These are phyloP conservation scores for Vigna angularis DNA, from an alignment of 306 rosid species.

Conservation along the genomic window DNA sequence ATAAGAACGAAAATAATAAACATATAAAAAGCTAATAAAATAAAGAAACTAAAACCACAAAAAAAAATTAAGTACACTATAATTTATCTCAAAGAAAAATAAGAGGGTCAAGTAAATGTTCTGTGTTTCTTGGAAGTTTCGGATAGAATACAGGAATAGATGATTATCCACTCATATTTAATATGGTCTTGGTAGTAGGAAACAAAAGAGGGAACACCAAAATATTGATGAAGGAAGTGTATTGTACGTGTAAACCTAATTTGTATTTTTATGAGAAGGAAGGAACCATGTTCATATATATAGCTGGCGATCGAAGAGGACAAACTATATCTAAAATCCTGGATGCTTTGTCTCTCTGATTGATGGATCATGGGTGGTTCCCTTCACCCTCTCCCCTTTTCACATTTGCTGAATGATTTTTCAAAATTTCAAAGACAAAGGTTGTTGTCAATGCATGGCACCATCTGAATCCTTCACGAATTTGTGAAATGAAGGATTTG, in stretches of 20 bases:
- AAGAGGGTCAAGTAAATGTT: background rate
- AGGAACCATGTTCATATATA: conserved; percentile 2
- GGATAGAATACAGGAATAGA: background rate
- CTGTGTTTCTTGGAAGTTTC: background rate
- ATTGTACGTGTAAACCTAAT: background rate
- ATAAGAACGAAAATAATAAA: too few relatives aligned
- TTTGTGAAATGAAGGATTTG: background rate
- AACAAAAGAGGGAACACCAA: background rate
- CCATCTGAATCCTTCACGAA: background rate
- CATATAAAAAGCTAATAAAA: too few relatives aligned
- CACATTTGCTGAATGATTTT: background rate
- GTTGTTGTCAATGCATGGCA: background rate
- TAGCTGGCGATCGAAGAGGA: conserved; percentile 31
- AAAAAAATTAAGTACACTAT: too few relatives aligned
- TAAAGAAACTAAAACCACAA: too few relatives aligned
- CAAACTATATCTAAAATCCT: background rate
- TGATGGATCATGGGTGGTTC: background rate
- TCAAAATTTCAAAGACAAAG: background rate
- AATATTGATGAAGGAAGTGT: background rate
- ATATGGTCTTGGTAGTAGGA: conserved; percentile 7
- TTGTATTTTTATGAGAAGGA: background rate
- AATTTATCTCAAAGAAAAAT: background rate
- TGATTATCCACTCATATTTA: conserved; percentile 23
- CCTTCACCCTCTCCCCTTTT: background rate
- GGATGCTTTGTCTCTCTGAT: background rate